Evolutionary conservation across 2,329 filamentous ascomycete species (phyloP).

Genomic region (Sporothrix globosa): DNA sequence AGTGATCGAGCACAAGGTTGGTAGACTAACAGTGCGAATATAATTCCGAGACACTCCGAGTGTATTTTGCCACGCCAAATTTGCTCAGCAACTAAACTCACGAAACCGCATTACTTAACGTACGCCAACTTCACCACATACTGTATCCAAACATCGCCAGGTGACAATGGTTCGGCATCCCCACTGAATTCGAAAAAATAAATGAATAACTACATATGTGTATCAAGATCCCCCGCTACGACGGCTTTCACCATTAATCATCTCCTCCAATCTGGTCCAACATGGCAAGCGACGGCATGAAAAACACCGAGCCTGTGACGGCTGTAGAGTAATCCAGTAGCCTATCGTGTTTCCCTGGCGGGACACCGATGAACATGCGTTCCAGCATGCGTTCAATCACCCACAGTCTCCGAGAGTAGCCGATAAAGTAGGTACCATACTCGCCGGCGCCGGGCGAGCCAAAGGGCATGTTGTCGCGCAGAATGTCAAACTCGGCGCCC

Average conservation of each 20-base stretch:
- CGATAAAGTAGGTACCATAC: constrained; percentile 63
- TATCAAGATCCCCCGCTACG: too few relatives aligned
- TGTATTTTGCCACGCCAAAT: too few relatives aligned
- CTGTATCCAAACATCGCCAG: too few relatives aligned
- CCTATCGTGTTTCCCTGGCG: constrained; percentile 58
- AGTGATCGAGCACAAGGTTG: too few relatives aligned
- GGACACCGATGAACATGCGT: constrained; percentile 60
- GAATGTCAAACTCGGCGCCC: constrained; percentile 56
- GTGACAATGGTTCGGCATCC: too few relatives aligned
- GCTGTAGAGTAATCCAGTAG: constrained; percentile 59
- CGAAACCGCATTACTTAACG: too few relatives aligned
- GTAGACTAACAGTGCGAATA: neutral
- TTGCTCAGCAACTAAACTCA: too few relatives aligned
- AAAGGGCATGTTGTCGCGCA: constrained; percentile 65
- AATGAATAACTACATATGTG: too few relatives aligned
- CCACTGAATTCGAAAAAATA: too few relatives aligned
- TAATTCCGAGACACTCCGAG: too few relatives aligned
- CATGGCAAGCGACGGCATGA: constrained; percentile 51
- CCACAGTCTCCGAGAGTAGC: constrained; percentile 57
- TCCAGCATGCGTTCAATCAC: constrained; percentile 62
- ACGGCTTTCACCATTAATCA: neutral
- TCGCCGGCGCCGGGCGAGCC: constrained; percentile 55
- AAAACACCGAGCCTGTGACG: constrained; percentile 58
- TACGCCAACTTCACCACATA: too few relatives aligned
- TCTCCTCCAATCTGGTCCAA: constrained; percentile 37